These are phyloP conservation scores for Ascochyta koolunga DNA, from an alignment of 2,329 filamentous ascomycete species.

Conservation along the genomic window DNA sequence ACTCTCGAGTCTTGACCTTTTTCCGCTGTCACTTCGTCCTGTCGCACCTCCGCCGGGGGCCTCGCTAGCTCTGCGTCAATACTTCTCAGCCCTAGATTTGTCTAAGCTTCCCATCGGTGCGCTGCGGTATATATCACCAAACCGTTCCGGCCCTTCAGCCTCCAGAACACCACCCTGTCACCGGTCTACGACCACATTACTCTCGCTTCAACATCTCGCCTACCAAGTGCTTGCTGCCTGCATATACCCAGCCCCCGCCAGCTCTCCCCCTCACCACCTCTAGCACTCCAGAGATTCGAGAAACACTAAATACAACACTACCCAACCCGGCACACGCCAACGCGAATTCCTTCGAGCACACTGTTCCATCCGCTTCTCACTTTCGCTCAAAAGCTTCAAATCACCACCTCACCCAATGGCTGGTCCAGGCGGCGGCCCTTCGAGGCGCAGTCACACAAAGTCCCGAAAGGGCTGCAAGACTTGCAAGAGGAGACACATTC, in stretches of 20 bases:
- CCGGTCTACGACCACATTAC: conserved; percentile 41
- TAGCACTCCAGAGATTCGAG: conserved; percentile 15
- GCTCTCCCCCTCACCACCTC: conserved; percentile 24
- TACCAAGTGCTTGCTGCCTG: conserved; percentile 36
- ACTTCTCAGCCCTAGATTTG: conserved; percentile 20
- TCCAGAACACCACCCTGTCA: conserved; percentile 38
- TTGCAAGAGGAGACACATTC: conserved; percentile 96
- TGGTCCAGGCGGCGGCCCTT: conserved; percentile 92
- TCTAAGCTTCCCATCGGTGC: conserved; percentile 40
- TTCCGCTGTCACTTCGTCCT: conserved; percentile 18
- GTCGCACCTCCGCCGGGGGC: conserved; percentile 17
- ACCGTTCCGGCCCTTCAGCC: conserved; percentile 31
- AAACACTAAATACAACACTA: conserved; percentile 18
- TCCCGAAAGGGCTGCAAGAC: conserved; percentile 98
- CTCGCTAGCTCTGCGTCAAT: conserved; percentile 18
- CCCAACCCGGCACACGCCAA: conserved; percentile 19
- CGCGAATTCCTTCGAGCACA: conserved; percentile 16
- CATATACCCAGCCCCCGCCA: conserved; percentile 43
- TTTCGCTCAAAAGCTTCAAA: conserved; percentile 15
- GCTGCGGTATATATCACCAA: conserved; percentile 46
- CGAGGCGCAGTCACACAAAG: conserved; percentile 92
- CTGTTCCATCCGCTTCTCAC: conserved; percentile 22
- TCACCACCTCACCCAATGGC: conserved; percentile 65
- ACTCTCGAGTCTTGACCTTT: conserved; percentile 27
- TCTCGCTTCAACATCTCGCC: conserved; percentile 39